Evolutionary conservation across 2,329 filamentous ascomycete genomes (phyloP).

Genomic region (Dactylonectria macrodidyma): DNA sequence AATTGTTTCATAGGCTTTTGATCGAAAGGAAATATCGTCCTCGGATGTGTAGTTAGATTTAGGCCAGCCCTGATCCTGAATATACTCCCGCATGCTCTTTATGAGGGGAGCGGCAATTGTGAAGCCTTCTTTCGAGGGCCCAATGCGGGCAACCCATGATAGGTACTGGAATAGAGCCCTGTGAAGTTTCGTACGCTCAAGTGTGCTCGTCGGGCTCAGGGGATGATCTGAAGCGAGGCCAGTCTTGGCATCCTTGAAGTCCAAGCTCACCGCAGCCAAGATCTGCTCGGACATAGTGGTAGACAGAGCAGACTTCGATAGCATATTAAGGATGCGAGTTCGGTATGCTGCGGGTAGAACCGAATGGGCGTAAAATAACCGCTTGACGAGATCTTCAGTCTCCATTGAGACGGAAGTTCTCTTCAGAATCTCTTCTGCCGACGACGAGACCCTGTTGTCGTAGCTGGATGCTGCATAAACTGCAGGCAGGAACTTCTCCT

Average conservation of each 20-base stretch:
- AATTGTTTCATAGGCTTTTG: slow-evolving; percentile 91
- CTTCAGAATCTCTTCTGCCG: slow-evolving; percentile 93
- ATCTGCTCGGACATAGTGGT: slow-evolving; percentile 79
- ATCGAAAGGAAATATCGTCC: slow-evolving; percentile 78
- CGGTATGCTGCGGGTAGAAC: slow-evolving; percentile 81
- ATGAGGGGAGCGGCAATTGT: slow-evolving; percentile 79
- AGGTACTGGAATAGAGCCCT: slow-evolving; percentile 89
- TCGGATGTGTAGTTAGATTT: slow-evolving; percentile 69
- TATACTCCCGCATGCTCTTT: slow-evolving; percentile 78
- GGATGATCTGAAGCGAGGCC: slow-evolving; percentile 30
- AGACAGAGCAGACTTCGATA: slow-evolving; percentile 83
- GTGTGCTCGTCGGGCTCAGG: slow-evolving; percentile 64
- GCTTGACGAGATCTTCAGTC: slow-evolving; percentile 71
- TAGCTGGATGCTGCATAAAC: slow-evolving; percentile 87
- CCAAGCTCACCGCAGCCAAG: slow-evolving; percentile 78
- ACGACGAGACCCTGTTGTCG: slow-evolving; percentile 84
- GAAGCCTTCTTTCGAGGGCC: slow-evolving; percentile 71
- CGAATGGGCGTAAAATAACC: slow-evolving; percentile 82
- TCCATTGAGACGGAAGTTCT: slow-evolving; percentile 83
- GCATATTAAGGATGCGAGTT: slow-evolving; percentile 80
- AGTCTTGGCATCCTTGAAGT: slow-evolving; percentile 60
- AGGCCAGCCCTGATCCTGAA: slow-evolving; percentile 89
- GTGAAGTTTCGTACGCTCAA: slow-evolving; percentile 85
- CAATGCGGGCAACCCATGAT: slow-evolving; percentile 87
- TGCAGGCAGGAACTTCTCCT: slow-evolving; percentile 87